Evolutionary conservation across 2,329 filamentous ascomycete species (phyloP), one percentile per base, ranked within the genome.

Genomic region (Calonectria ilicicola): DNA sequence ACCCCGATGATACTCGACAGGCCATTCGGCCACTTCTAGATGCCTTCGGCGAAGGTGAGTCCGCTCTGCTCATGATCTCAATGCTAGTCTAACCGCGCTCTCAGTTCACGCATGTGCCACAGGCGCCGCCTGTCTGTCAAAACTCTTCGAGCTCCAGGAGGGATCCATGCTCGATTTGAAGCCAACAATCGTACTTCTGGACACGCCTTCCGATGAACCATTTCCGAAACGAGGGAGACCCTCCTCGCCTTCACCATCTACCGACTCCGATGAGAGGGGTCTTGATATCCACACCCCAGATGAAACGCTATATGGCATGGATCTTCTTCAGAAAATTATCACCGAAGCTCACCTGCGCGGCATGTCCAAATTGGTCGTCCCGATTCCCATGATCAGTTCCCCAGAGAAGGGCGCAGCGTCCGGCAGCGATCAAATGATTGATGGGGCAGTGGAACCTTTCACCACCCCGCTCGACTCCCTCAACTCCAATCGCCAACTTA

Each of bases 261-360:
- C 85, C 58, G 81, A 81, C 23, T 78, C 80, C 9, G 80, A 82
- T 17, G 76, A 80, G 10, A 76, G 81, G 65, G 83, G 84, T 10
- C 75, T 80, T 56, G 84, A 86, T 38, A 86, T 87, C 15, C 83
- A 86, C 73, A 83, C 82, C 0, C 82, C 84, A 0, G 83, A 86
- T 64, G 87, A 87, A 67, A 88, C 90, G 51, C 80, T 90, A 1
- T 91, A 91, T 76, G 90, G 90, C 12, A 79, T 91, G 62, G 84
- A 84, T 66, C 81, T 92, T 58, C 79, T 92, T 65, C 88, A 90
- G 73, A 87, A 88, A 70, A 87, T 92, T 51, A 87, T 90, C 35
- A 90, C 89, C 26, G 90, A 91, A 76, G 88, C 89, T 5, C 89
- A 90, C 72, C 80, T 91, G 44, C 86, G 89, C 69, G 90, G 87